Percentiles rank a stretch among this genome's conserved stretches.
Evolutionary conservation across 2,329 filamentous ascomycete species (phyloP).

Genomic region (Epichloe gansuensis): DNA sequence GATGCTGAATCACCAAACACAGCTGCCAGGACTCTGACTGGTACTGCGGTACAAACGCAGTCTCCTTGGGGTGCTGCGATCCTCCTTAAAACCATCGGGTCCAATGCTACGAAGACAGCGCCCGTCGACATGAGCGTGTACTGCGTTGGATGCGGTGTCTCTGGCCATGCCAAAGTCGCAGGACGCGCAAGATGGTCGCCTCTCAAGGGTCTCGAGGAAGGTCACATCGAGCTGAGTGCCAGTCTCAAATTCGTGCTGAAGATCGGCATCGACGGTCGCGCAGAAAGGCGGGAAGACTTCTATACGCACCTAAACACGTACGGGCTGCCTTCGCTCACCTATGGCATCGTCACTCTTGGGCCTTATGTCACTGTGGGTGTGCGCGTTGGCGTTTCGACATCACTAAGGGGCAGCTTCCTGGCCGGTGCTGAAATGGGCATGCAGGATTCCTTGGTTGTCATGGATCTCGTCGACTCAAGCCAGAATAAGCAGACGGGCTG

Average conservation of each 20-base stretch:
- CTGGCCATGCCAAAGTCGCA: conserved; percentile 1
- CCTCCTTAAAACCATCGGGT: conserved; percentile 1
- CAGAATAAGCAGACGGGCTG: conserved; percentile 12
- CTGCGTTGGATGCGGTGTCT: conserved; percentile 5
- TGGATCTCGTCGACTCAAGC: conserved; percentile 13
- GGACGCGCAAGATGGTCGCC: conserved; percentile 5
- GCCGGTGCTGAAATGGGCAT: conserved; percentile 17
- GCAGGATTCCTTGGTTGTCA: conserved; percentile 4
- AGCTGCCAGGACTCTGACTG: not conserved
- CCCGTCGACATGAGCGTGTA: not conserved
- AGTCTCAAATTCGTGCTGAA: conserved; percentile 14
- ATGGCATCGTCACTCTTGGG: conserved; percentile 15
- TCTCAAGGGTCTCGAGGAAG: conserved; percentile 11
- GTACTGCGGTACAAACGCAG: not conserved
- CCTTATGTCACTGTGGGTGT: conserved; percentile 14
- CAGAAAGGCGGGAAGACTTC: conserved; percentile 11
- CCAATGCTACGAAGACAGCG: not conserved
- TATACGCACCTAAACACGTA: conserved; percentile 12
- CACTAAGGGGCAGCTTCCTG: conserved; percentile 14
- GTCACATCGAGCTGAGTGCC: conserved; percentile 6
- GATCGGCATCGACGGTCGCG: conserved; percentile 18
- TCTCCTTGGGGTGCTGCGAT: conserved; percentile 4
- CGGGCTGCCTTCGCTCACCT: conserved; percentile 14
- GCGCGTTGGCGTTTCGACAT: conserved; percentile 12
- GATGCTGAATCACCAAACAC: conserved; percentile 3